Percentiles rank a stretch among this genome's conserved stretches.
phyloP scores from a whole-genome alignment of 2,329 filamentous ascomycete species.

The Helotiales sp. region DNA sequence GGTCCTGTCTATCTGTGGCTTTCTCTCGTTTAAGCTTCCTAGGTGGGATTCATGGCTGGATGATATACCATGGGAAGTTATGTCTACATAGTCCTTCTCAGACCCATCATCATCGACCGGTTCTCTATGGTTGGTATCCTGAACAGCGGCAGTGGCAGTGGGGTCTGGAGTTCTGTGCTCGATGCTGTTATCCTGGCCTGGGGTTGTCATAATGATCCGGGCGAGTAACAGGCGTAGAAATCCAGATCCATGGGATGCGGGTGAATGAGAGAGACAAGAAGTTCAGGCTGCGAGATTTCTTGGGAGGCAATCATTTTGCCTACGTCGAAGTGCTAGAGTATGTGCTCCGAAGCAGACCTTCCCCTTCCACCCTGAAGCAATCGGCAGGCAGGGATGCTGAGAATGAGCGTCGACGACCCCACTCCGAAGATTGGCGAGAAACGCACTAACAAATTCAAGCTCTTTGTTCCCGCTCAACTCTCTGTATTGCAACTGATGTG shows the following conservation, averaged over 20 bases:
- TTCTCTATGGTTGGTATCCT: slow-evolving; percentile 20
- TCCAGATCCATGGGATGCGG: slow-evolving; percentile 3
- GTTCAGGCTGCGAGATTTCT: background rate
- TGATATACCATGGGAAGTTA: slow-evolving; percentile 20
- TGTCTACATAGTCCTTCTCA: slow-evolving; percentile 30
- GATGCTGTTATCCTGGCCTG: slow-evolving; percentile 4
- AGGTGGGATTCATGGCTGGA: slow-evolving; percentile 23
- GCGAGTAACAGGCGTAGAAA: background rate
- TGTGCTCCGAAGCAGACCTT: background rate
- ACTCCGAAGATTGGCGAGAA: background rate
- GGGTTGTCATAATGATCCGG: slow-evolving; percentile 11
- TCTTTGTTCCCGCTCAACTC: no score
- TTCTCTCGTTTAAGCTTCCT: slow-evolving; percentile 23
- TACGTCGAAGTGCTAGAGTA: background rate
- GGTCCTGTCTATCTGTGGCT: slow-evolving; percentile 41
- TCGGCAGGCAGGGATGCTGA: background rate
- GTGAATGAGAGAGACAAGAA: background rate
- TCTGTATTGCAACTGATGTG: no score
- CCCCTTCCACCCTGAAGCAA: background rate
- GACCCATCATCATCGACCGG: slow-evolving; percentile 23
- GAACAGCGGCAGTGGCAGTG: slow-evolving; percentile 6
- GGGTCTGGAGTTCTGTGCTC: slow-evolving; percentile 11
- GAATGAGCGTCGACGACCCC: background rate
- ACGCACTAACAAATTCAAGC: background rate
- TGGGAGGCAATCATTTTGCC: background rate